Base-by-base conservation (phyloP, 2,329 filamentous ascomycete genomes). In the Metarhizium guizhouense region DNA sequence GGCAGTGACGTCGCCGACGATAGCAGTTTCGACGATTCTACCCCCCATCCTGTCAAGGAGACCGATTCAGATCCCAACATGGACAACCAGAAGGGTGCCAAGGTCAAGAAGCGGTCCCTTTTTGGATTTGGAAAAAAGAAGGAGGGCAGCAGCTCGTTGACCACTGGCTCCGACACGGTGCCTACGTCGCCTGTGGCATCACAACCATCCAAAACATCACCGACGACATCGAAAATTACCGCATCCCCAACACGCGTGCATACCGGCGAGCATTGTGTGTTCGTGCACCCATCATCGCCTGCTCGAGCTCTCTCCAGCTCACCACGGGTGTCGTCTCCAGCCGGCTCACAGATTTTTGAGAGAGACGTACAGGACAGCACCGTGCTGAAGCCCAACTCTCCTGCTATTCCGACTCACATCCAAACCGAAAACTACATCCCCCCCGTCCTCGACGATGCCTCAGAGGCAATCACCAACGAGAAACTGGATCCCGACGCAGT, bases 341-440 rank as follows among this genome's bases (percentile, higher is more conserved):
- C 90, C 11, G 79, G 81, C 32, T 86, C 84, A 4, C 84, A 86
- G 63, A 96, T 97, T 64, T 97, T 97, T 68, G 93, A 97, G 75
- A 88, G 93, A 65, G 90, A 92, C 69, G 93, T 97, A 29, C 93
- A 96, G 71, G 92, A 96, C 65, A 83, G 83, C 64, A 76, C 81
- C 34, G 65, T 81, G 3, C 72, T 83, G n/a, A 75, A 81, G 45
- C 87, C 90, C 58, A 84, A 81, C 58, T 93, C 89, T 3, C 86
- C 89, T 1, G 88, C 90, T n/a, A 94, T 96, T 59, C 93, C 93
- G 3, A 85, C 88, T 7, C 93, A 97, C 67, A 95, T 97, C 64
- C 85, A 92, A 64, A 96, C 90, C 7, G 93, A 97, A 70, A 92
- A 97, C 73, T 83, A 92, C 68, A 96, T 97, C 62, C 93, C 93